Base-by-base conservation (phyloP, 371 early-diverging fungal genomes). In the Circinella minor region DNA sequence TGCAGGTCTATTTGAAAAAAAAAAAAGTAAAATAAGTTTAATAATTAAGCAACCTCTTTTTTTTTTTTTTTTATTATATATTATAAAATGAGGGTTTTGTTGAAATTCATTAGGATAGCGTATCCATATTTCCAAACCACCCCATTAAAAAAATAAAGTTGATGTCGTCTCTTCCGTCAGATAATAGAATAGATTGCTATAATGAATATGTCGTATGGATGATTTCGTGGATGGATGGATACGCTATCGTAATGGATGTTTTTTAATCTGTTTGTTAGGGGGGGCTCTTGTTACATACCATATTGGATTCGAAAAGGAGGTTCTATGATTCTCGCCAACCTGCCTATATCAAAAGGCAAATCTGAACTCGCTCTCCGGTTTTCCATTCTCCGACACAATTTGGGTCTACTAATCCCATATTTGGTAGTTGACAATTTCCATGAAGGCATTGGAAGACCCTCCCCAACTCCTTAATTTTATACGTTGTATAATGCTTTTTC, bases 1-100 rank as follows among this genome's bases (percentile, higher is more conserved):
- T 99, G 84, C 85, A 76, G 80, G 96, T 96, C 96, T 91, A 68
- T 20, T 46, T 27, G 27, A 27, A 27, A 27, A 27, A 27, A 18
- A 13, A 9, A 6, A 3, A 1, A 43, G 43, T 39, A 9, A 11
- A 43, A 43, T 43, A 9, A 43, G 11, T 43, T 9, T 43, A 43
- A 43, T 9, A 43, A 43, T 43, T 43, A 43, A 43, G 11, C 43
- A 43, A 9, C n/a, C n/a, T n/a, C n/a, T n/a, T n/a, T n/a, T n/a
- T n/a, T n/a, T n/a, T n/a, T n/a, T n/a, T n/a, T n/a, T n/a, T n/a
- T n/a, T 11, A 2, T 43, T 27, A 70, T 65, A 63, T 8, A 8
- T 14, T 10, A 4, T 8, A 55, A 27, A 17, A 47, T 34, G 6
- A 4, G 36, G 7, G 9, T 57, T 18, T 57, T 6, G 10, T 57